A percentile compares a stretch with the other conserved stretches of the same genome.
phyloP scores from a whole-genome alignment of 257 asterid species.

The Nicotiana noctiflora region DNA sequence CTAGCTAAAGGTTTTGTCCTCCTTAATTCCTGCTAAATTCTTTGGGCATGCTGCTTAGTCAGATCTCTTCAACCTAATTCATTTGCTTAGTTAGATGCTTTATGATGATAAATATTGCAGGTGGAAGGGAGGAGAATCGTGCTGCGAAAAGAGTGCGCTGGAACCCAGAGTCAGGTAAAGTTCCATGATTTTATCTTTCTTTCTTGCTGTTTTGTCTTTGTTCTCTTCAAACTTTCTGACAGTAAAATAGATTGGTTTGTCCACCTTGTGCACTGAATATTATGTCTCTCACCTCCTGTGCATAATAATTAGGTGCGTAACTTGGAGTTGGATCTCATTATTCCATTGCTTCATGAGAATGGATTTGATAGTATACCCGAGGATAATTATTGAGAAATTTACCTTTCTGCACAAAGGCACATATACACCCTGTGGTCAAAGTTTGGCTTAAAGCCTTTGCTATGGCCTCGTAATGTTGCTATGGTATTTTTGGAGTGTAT shows the following conservation, averaged over 20 bases:
- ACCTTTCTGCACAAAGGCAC: background rate
- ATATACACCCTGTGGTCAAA: background rate
- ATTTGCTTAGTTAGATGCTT: background rate
- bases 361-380: background rate
- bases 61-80: background rate
- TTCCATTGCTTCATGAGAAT: background rate
- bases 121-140: conserved; percentile 28
- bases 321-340: background rate
- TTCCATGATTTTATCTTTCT: background rate
- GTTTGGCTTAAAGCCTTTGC: background rate
- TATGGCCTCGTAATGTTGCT: background rate
- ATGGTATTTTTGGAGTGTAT: background rate
- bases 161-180: conserved; percentile 43
- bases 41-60: background rate
- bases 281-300: background rate
- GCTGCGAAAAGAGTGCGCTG: conserved; percentile 42
- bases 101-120: conserved; percentile 23
- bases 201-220: background rate
- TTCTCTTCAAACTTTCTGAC: background rate
- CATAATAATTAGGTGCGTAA: background rate
- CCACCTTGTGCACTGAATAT: background rate
- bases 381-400: background rate
- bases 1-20: conserved; percentile 36
- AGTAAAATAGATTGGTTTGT: background rate
- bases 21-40: background rate